These are phyloP conservation scores for Metarhizium sp. DNA, from an alignment of 2,329 filamentous ascomycete genomes.

Conservation along the genomic window DNA sequence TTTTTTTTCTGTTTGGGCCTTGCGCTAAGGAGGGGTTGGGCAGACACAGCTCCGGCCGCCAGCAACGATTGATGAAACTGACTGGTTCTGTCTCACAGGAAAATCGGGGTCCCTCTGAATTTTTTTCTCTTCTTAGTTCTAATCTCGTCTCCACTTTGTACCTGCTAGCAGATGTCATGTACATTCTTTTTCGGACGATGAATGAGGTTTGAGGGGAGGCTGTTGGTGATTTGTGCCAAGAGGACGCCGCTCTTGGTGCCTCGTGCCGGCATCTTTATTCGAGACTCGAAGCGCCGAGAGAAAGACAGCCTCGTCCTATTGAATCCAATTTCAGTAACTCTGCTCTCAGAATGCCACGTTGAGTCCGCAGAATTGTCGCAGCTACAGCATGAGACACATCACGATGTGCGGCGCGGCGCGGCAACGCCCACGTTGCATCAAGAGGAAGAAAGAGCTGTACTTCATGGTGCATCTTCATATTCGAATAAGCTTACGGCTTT, in stretches of 20 bases:
- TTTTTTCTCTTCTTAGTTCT: conserved; percentile 8
- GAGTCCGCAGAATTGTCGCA: not conserved
- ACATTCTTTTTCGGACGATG: conserved; percentile 6
- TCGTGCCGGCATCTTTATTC: too few species aligned
- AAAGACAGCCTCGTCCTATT: not conserved
- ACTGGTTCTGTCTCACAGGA: conserved; percentile 6
- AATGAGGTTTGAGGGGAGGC: too few species aligned
- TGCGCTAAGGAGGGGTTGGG: conserved; percentile 14
- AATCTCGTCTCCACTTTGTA: conserved; percentile 10
- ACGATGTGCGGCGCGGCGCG: too few species aligned
- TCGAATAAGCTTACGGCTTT: not conserved
- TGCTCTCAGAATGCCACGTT: not conserved
- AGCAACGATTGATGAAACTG: conserved; percentile 1
- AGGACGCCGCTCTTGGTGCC: not conserved
- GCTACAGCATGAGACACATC: not conserved
- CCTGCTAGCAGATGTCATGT: conserved; percentile 20
- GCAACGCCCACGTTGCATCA: too few species aligned
- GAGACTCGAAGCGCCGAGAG: not conserved
- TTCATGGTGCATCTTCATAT: not conserved
- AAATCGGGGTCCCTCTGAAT: conserved; percentile 13
- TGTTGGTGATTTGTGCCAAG: too few species aligned
- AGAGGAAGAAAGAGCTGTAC: not conserved
- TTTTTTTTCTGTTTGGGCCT: conserved; percentile 14
- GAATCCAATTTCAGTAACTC: not conserved
- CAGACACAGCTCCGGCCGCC: conserved; percentile 11